Percentiles rank a stretch among this genome's conserved stretches.
phyloP scores from a whole-genome alignment of 768 basidiomycete species.

The Hygrocybe coccinea region DNA sequence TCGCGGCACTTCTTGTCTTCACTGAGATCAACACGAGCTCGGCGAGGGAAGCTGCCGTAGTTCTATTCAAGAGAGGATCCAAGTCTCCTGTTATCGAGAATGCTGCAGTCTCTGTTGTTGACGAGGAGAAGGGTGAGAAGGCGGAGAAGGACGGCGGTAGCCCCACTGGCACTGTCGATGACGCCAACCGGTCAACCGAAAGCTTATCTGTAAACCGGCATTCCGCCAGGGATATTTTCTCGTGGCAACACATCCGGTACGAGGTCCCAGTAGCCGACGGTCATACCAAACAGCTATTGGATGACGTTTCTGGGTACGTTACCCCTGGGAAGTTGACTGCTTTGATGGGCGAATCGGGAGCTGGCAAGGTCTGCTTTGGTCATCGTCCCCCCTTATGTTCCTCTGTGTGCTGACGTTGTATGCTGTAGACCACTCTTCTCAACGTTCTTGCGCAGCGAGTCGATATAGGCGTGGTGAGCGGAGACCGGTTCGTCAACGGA shows the following conservation, averaged over 20 bases:
- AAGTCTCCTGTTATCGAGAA: constrained; percentile 11
- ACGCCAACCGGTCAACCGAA: constrained; percentile 23
- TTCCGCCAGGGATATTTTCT: constrained; percentile 60
- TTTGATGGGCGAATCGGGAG: constrained; percentile 59
- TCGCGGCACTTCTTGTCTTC: constrained; percentile 50
- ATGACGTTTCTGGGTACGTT: constrained; percentile 75
- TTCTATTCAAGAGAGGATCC: constrained; percentile 62
- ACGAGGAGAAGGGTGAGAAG: too few relatives aligned
- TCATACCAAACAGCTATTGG: constrained; percentile 45
- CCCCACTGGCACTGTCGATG: constrained; percentile 14
- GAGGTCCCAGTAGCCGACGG: constrained; percentile 51
- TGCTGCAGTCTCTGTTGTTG: too few relatives aligned
- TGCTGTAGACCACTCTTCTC: constrained; percentile 51
- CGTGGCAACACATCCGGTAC: constrained; percentile 73
- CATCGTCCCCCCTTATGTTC: constrained; percentile 41
- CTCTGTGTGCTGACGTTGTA: constrained; percentile 20
- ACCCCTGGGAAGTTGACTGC: constrained; percentile 77
- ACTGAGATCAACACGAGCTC: constrained; percentile 50
- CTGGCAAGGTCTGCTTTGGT: constrained; percentile 40
- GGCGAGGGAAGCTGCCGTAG: constrained; percentile 36
- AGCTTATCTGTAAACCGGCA: constrained; percentile 38
- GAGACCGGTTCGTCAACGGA: constrained; percentile 53
- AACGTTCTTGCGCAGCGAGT: constrained; percentile 53
- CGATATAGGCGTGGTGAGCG: constrained; percentile 43
- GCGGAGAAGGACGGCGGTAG: too few relatives aligned